Base-by-base conservation (phyloP, 1,139 yeast genomes). In the Geotrichum phurueaensis region DNA sequence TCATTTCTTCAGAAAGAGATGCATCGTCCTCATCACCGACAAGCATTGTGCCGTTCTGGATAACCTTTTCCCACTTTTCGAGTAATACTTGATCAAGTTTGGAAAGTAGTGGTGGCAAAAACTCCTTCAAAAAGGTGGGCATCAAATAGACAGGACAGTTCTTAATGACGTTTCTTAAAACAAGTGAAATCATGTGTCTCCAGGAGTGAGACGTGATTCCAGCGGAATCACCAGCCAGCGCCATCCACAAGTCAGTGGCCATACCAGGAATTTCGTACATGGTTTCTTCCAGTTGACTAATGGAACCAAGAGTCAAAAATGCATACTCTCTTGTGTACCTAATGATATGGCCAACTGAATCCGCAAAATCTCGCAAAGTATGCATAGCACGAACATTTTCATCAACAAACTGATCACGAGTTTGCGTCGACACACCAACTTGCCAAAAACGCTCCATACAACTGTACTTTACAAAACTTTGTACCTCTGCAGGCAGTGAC, bases 401-500 rank as follows among this genome's bases (percentile, higher is more conserved):
- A 71, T 90, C 97, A 64, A 94, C 87, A 69, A 95, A 95, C 51
- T 96, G 92, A 71, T 95, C 99, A 68, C 90, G 87, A 7, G 96
- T 86, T 73, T 94, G 96, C 62, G 89, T 89, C 1, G 97, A 89
- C 23, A 96, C 96, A 20, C 99, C 99, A 65, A 92, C 96, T 71
- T 95, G 98, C 99, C 99, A 95, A 72, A 94, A 94, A 68, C 98
- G 80, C 76, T 95, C 99, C 71, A 86, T 84, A 57, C 96, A 88
- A 66, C 96, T 87, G 68, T 89, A 88, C 66, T 84, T 82, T 15
- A 94, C 97, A 78, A 95, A 94, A 1, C 94, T 80, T 71, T 89
- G 97, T 1, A 94, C 97, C 61, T 90, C 96, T 2, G 81, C 82
- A 0, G 99, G 98, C 56, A 95, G 78, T 54, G 84, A 89, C 18